A percentile compares a stretch with the other conserved stretches of the same genome.
phyloP scores from a whole-genome alignment of 73 alveolate genomes.

The Stentor coeruleus region DNA sequence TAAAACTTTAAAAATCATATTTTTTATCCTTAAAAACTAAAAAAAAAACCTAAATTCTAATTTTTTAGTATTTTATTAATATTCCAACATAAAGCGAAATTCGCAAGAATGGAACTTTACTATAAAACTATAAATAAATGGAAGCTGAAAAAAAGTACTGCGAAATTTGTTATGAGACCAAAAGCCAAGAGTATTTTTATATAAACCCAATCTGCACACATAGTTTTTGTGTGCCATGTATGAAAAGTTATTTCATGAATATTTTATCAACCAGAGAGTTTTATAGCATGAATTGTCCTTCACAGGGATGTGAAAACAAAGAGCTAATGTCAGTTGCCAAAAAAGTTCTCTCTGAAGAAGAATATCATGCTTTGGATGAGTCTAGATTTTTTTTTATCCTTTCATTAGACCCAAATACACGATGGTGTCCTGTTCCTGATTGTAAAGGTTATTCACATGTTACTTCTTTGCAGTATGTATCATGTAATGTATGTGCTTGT shows the following conservation, averaged over 20 bases:
- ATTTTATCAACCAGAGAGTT: neutral
- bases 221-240: neutral
- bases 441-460: slow-evolving; percentile 3
- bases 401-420: neutral
- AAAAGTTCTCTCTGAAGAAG: neutral
- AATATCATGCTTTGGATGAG: neutral
- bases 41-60: too few species aligned
- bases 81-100: too few species aligned
- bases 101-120: too few species aligned
- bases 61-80: too few species aligned
- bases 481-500: neutral
- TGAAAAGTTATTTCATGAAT: neutral
- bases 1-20: too few species aligned
- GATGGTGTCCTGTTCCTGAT: slow-evolving; percentile 17
- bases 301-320: neutral
- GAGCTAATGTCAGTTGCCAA: neutral
- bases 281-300: neutral
- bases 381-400: neutral
- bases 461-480: neutral
- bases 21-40: too few species aligned
- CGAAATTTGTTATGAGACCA: neutral
- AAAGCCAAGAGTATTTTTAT: too few species aligned
- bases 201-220: neutral
- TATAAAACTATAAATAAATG: too few species aligned
- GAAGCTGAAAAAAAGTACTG: too few species aligned